Evolutionary conservation across 2,329 filamentous ascomycete species (phyloP).

Genomic region (Harringtonia aguacate): DNA sequence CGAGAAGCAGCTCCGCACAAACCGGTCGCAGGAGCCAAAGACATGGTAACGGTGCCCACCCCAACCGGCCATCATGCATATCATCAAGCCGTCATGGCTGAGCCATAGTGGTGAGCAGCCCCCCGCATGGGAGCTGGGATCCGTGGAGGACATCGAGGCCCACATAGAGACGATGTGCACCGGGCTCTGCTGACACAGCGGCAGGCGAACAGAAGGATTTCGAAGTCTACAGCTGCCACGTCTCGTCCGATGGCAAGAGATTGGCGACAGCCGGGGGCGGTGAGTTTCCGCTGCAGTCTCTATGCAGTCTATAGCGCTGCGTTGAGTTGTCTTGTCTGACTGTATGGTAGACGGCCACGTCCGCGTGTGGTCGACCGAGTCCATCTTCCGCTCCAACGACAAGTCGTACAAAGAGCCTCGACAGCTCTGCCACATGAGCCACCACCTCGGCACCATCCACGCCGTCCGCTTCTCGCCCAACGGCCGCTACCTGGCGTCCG

Average conservation of each 20-base stretch:
- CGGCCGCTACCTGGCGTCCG: slow-evolving; percentile 88
- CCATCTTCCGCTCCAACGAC: slow-evolving; percentile 73
- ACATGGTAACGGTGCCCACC: slow-evolving; percentile 9
- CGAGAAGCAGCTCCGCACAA: too few relatives aligned
- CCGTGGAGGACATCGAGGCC: background rate
- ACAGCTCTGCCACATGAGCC: slow-evolving; percentile 95
- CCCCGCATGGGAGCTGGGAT: background rate
- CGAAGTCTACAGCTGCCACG: slow-evolving; percentile 96
- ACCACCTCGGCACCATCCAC: slow-evolving; percentile 95
- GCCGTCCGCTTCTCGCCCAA: slow-evolving; percentile 95
- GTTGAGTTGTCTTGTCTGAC: slow-evolving; percentile 25
- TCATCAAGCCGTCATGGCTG: slow-evolving; percentile 93
- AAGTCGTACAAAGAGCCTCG: slow-evolving; percentile 65
- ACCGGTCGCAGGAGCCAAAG: too few relatives aligned
- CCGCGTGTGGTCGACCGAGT: slow-evolving; percentile 93
- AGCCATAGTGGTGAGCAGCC: slow-evolving; percentile 66
- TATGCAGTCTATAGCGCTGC: background rate
- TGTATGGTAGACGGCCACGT: slow-evolving; percentile 67
- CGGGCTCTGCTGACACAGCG: slow-evolving; percentile 5
- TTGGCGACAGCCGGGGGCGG: slow-evolving; percentile 90
- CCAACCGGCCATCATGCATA: slow-evolving; percentile 49
- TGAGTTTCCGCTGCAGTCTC: slow-evolving; percentile 28
- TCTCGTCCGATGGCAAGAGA: slow-evolving; percentile 86
- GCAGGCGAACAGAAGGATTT: slow-evolving; percentile 92
- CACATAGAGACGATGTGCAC: background rate